Evolutionary conservation across 805 yeast species (phyloP), one percentile per base, ranked within the genome.

Genomic region (Lipomyces japonicus): DNA sequence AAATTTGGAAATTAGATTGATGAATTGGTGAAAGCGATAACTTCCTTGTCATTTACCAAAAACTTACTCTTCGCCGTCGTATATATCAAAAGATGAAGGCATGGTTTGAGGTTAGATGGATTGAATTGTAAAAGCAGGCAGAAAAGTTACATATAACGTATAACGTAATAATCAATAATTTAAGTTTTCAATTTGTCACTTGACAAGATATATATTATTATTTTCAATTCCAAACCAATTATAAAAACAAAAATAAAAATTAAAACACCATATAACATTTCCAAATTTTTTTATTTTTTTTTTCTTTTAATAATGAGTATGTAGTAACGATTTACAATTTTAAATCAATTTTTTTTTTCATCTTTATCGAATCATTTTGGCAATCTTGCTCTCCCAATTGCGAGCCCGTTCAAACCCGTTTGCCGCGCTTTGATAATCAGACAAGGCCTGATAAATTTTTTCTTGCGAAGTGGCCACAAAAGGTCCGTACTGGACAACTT

Each of bases 401-500:
- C 51, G 57, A n/a, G 67, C 66, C 16, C 66, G 48, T 48, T 66
- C 70, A 44, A 66, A 66, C n/a, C 70, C 70, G 50, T 66, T 66
- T 34, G 51, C 7, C 5, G 50, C 53, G 24, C 47, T 36, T 67
- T 84, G 91, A 65, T 84, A 90, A 64, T 85, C 89, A 66, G 70
- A 61, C 61, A 86, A 81, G 0, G 87, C 93, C 60, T 83, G 68
- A 57, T 79, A 75, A 52, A 89, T 82, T 55, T 78, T 79, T 45
- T 80, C 84, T 47, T 75, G 74, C 21, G 83, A 70, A 5, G 85
- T 78, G 54, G 86, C 91, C 18, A 89, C 96, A 64, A 89, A 90
- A 12, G 96, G 96, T 16, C 96, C 96, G 64, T 88, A 83, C 64
- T 89, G 96, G 28, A 86, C 84, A 48, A 84, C 74, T 16, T 80